phyloP scores from a whole-genome alignment of 208 protist species.

The Leptomonas pyrrhocoris region DNA sequence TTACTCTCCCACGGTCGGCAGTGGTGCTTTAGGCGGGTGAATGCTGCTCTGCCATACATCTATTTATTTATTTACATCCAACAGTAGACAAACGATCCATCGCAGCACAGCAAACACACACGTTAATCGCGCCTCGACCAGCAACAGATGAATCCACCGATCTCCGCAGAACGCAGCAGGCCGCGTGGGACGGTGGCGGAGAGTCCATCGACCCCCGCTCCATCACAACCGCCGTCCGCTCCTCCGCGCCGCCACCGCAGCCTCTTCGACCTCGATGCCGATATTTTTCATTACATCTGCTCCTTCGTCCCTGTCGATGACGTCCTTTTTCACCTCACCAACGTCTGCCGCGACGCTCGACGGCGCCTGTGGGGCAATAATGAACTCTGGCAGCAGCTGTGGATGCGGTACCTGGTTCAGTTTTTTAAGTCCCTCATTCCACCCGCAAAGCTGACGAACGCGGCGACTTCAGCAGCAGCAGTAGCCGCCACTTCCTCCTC shows the following conservation, averaged over 20 bases:
- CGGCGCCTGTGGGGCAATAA: slow-evolving; percentile 17
- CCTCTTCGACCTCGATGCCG: slow-evolving; percentile 23
- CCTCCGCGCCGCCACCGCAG: background rate
- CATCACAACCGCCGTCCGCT: background rate
- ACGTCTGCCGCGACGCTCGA: slow-evolving; percentile 1
- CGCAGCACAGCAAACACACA: too few species aligned
- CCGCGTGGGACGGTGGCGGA: background rate
- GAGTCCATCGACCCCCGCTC: background rate
- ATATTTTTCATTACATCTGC: slow-evolving; percentile 28
- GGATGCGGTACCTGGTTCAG: slow-evolving; percentile 30
- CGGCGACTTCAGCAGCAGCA: too few species aligned
- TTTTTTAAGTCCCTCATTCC: slow-evolving; percentile 30
- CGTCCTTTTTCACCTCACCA: slow-evolving; percentile 13
- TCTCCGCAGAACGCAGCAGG: too few species aligned
- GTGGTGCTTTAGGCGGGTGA: too few species aligned
- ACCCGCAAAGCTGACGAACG: background rate
- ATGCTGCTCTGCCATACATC: too few species aligned
- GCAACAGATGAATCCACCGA: too few species aligned
- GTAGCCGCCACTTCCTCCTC: background rate
- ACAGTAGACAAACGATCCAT: too few species aligned
- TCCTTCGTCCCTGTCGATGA: slow-evolving; percentile 30
- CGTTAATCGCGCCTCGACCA: too few species aligned
- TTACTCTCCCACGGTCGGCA: too few species aligned
- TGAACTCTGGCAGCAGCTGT: slow-evolving; percentile 34
- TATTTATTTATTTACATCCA: too few species aligned